phyloP scores from a whole-genome alignment of 2,329 filamentous ascomycete genomes.

The Parafenestella ontariensis region DNA sequence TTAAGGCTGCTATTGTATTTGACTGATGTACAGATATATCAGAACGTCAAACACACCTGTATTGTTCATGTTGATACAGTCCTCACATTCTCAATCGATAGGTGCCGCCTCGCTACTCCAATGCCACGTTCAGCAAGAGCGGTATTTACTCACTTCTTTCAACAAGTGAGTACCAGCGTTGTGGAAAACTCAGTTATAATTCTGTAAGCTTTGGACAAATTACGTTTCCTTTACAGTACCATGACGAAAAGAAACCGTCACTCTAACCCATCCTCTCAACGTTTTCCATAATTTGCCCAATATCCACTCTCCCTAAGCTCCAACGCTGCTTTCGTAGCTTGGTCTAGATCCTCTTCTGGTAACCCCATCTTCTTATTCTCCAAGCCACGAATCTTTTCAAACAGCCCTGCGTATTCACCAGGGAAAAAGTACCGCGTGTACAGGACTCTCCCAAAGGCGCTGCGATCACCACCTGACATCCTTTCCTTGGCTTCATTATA shows the following conservation, averaged over 20 bases:
- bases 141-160: no score
- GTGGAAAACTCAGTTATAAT: no score
- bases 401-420: slow-evolving; percentile 35
- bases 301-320: slow-evolving; percentile 11
- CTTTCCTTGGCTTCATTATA: slow-evolving; percentile 49
- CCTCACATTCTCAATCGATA: no score
- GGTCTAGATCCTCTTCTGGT: slow-evolving; percentile 65
- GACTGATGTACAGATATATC: slow-evolving; percentile 54
- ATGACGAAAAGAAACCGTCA: no score
- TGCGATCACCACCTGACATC: slow-evolving; percentile 53
- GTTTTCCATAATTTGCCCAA: slow-evolving; percentile 7
- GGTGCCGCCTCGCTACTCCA: no score
- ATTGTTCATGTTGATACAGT: not conserved
- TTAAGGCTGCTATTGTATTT: slow-evolving; percentile 77
- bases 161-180: no score
- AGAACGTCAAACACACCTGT: no score
- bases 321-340: slow-evolving; percentile 53
- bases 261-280: not conserved
- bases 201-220: no score
- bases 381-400: slow-evolving; percentile 43
- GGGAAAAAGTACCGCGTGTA: slow-evolving; percentile 63
- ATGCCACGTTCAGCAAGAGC: no score
- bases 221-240: no score
- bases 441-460: slow-evolving; percentile 55
- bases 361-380: slow-evolving; percentile 65